phyloP scores from a whole-genome alignment of 176 grass and related monocot genomes.

The Lolium perenne region DNA sequence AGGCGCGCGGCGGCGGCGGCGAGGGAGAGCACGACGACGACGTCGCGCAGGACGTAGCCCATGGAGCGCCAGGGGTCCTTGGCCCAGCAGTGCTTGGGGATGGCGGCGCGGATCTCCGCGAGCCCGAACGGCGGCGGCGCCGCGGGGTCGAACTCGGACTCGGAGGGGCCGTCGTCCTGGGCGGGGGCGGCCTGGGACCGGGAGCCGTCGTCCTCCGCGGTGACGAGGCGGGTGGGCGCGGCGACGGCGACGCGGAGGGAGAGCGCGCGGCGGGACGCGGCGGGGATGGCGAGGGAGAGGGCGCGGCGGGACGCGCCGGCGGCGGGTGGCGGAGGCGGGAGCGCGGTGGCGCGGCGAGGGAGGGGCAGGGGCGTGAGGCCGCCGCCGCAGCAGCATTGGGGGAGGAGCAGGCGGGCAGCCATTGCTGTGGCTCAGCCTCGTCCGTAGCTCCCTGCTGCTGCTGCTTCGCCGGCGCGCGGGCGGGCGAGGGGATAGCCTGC shows the following conservation, averaged over 20 bases:
- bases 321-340: not conserved
- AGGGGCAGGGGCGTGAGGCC: conserved; percentile 45
- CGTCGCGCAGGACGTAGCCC: conserved; percentile 68
- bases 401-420: conserved; percentile 56
- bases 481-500: not conserved
- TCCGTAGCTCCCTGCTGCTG: not conserved
- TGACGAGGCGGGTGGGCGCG: conserved; percentile 32
- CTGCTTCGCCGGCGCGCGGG: conserved; percentile 15
- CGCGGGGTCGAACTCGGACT: conserved; percentile 54
- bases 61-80: conserved; percentile 72
- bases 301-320: not conserved
- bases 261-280: conserved; percentile 26
- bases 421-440: conserved; percentile 32
- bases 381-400: conserved; percentile 50
- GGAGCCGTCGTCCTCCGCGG: conserved; percentile 39
- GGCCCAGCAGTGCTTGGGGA: conserved; percentile 85
- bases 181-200: not conserved
- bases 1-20: conserved; percentile 63
- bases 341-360: conserved; percentile 40
- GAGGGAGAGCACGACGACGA: conserved; percentile 58
- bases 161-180: not conserved
- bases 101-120: conserved; percentile 73
- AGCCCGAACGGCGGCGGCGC: conserved; percentile 70
- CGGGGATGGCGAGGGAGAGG: not conserved
- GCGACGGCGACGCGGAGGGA: conserved; percentile 17